Conservation (phyloP, 441 rosid genomes). For the Kokia cookei region DNA sequence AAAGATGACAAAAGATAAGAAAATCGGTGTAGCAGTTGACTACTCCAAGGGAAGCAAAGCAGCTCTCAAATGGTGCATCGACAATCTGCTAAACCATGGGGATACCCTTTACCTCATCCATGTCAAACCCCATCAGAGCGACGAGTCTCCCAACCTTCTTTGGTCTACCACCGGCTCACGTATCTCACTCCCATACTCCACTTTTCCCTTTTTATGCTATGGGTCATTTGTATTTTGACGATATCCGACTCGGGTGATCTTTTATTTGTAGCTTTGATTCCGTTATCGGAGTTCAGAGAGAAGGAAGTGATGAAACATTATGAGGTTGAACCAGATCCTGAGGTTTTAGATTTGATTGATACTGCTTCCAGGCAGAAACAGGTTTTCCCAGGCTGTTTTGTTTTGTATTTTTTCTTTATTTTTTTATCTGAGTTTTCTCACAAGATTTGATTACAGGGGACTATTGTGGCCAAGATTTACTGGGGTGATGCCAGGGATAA, state of each 20-base stretch:
- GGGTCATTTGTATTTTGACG: not conserved
- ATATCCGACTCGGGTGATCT: not conserved
- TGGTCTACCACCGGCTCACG: conserved; percentile 45
- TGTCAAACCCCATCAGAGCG: conserved; percentile 22
- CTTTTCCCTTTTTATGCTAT: not conserved
- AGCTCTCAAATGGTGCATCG: conserved; percentile 35
- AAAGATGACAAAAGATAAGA: conserved; percentile 26
- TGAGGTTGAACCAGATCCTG: conserved; percentile 24
- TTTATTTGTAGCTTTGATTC: conserved; percentile 32
- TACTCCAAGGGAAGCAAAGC: conserved; percentile 40
- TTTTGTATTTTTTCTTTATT: not conserved
- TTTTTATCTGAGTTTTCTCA: not conserved
- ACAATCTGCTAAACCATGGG: conserved; percentile 24
- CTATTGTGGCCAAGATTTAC: conserved; percentile 28
- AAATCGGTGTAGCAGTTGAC: conserved; percentile 35
- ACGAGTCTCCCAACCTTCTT: conserved; percentile 40
- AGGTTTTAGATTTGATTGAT: conserved; percentile 28
- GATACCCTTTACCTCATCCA: conserved; percentile 38
- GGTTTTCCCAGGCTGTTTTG: conserved; percentile 9
- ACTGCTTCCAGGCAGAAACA: conserved; percentile 20
- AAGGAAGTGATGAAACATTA: conserved; percentile 28
- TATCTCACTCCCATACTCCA: conserved; percentile 8
- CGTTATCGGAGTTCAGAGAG: conserved; percentile 31
- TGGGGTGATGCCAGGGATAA: conserved; percentile 44
- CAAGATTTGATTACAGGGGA: conserved; percentile 11